A percentile compares a stretch with the other conserved stretches of the same genome.
phyloP scores from a whole-genome alignment of 2,329 filamentous ascomycete species.

The Botrytis galanthina region DNA sequence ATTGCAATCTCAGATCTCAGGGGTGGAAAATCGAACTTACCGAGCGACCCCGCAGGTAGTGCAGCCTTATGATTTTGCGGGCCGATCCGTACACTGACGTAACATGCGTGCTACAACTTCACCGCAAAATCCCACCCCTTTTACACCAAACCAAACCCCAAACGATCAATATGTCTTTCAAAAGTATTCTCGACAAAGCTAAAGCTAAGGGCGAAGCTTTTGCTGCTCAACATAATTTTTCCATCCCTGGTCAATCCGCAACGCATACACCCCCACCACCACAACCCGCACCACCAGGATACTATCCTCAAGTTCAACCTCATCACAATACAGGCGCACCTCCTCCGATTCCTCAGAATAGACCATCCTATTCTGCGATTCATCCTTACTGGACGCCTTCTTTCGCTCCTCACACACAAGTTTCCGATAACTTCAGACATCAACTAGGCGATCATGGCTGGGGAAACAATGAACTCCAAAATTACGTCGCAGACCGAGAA shows the following conservation, averaged over 20 bases:
- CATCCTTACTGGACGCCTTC: constrained; percentile 51
- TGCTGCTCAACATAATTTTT: constrained; percentile 25
- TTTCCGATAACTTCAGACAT: constrained; percentile 54
- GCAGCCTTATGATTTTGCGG: not conserved
- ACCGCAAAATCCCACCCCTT: not conserved
- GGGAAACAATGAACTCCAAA: constrained; percentile 60
- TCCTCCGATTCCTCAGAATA: constrained; percentile 19
- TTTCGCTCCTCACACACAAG: constrained; percentile 47
- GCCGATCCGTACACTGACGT: not conserved
- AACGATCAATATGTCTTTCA: constrained; percentile 26
- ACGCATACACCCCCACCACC: constrained; percentile 8
- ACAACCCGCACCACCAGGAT: constrained; percentile 15
- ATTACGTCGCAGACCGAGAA: constrained; percentile 49
- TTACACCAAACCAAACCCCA: not conserved
- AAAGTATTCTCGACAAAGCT: constrained; percentile 29
- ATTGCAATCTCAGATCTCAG: not conserved
- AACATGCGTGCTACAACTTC: not conserved
- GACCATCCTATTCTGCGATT: constrained; percentile 18
- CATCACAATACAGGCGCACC: constrained; percentile 5
- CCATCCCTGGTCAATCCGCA: constrained; percentile 17
- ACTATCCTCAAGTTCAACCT: constrained; percentile 12
- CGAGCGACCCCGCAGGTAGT: not conserved
- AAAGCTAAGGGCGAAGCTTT: constrained; percentile 31
- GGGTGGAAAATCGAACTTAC: not conserved
- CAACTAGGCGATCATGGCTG: constrained; percentile 57